A percentile compares a stretch with the other conserved stretches of the same genome.
Evolutionary conservation across 2,329 filamentous ascomycete genomes (phyloP).

Genomic region (Diaporthe amygdali): DNA sequence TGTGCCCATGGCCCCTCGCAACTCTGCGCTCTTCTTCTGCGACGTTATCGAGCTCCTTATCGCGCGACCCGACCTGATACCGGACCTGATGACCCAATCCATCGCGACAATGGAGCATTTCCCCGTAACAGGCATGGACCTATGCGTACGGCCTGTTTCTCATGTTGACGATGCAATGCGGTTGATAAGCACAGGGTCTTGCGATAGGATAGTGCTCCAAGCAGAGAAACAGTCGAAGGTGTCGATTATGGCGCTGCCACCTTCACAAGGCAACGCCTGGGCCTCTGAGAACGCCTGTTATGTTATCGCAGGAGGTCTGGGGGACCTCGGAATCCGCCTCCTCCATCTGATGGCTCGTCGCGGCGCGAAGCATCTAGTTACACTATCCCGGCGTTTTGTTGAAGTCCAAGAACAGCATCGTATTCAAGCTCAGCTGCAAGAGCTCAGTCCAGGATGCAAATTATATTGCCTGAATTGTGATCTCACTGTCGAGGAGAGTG

Average conservation of each 20-base stretch:
- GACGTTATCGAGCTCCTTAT: neutral
- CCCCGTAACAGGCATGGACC: neutral
- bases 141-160: neutral
- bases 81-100: neutral
- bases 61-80: neutral
- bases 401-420: neutral
- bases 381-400: constrained; percentile 24
- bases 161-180: neutral
- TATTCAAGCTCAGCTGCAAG: neutral
- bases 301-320: constrained; percentile 27
- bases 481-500: neutral
- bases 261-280: constrained; percentile 3
- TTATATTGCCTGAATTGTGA: neutral
- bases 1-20: neutral
- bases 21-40: neutral
- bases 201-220: constrained; percentile 8
- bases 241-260: neutral
- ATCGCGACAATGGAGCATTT: neutral
- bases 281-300: constrained; percentile 17
- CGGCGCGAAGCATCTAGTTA: constrained; percentile 27
- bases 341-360: constrained; percentile 26
- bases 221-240: neutral
- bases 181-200: constrained; percentile 19
- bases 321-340: constrained; percentile 27
- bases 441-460: neutral